These are phyloP conservation scores for Aegle marmelos DNA, from an alignment of 345 rosid genomes.

Conservation along the genomic window DNA sequence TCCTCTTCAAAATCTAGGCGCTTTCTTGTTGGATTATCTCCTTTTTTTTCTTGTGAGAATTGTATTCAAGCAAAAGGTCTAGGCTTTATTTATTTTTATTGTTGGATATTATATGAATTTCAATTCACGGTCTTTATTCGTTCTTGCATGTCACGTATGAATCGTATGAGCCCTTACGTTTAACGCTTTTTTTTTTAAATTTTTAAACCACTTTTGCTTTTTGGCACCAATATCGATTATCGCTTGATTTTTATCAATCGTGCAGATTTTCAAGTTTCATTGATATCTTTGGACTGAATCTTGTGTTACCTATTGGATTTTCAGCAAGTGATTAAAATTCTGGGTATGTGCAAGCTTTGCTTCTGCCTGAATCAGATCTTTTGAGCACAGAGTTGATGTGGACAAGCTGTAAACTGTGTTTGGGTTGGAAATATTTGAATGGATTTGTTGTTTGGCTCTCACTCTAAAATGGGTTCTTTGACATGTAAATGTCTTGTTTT, in stretches of 20 bases:
- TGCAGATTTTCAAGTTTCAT: conserved; percentile 4
- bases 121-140: not conserved
- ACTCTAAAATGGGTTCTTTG: conserved; percentile 31
- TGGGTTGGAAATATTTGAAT: conserved; percentile 19
- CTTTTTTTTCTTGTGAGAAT: not conserved
- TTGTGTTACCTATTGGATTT: not conserved
- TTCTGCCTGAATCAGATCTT: not conserved
- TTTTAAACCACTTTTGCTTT: no score
- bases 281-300: not conserved
- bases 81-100: not conserved
- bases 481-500: conserved; percentile 60
- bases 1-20: not conserved
- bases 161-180: not conserved
- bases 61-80: no score
- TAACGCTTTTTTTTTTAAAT: not conserved
- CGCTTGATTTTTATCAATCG: not conserved
- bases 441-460: conserved; percentile 29
- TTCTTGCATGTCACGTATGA: not conserved
- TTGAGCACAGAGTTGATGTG: not conserved
- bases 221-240: not conserved
- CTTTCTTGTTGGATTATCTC: not conserved
- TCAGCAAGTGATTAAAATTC: not conserved
- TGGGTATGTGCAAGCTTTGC: not conserved
- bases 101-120: not conserved
- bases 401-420: conserved; percentile 10